phyloP scores from a whole-genome alignment of 2,329 filamentous ascomycete species.

The Apiospora malaysiana region DNA sequence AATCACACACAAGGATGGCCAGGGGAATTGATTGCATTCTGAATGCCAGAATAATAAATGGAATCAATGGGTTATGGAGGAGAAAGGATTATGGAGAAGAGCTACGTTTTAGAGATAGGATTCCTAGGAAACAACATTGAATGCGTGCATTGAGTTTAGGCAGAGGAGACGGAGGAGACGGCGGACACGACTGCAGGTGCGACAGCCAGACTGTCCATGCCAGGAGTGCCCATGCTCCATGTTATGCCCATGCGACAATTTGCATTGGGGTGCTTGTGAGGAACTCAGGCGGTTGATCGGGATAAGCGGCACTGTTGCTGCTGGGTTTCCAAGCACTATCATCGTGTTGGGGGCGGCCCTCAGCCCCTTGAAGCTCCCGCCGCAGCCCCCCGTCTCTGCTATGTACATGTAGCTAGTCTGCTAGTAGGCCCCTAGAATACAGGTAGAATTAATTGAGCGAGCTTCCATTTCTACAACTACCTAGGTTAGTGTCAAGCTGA shows the following conservation, averaged over 20 bases:
- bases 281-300: background rate
- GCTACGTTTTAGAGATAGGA: too few species aligned
- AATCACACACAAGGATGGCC: slow-evolving; percentile 26
- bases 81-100: slow-evolving; percentile 21
- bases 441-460: too few species aligned
- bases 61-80: slow-evolving; percentile 24
- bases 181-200: slow-evolving; percentile 24
- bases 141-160: slow-evolving; percentile 13
- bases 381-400: too few species aligned
- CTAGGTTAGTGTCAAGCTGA: too few species aligned
- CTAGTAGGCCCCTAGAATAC: too few species aligned
- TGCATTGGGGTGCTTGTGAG: background rate
- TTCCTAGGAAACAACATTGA: slow-evolving; percentile 18
- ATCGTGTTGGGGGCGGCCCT: background rate
- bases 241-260: slow-evolving; percentile 25
- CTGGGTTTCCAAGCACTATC: background rate
- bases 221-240: slow-evolving; percentile 19
- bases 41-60: slow-evolving; percentile 26
- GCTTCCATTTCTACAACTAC: too few species aligned
- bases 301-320: slow-evolving; percentile 2
- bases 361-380: background rate
- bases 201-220: slow-evolving; percentile 25
- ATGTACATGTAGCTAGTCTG: too few species aligned
- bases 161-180: too few species aligned
- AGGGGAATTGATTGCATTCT: slow-evolving; percentile 25